Evolutionary conservation across 2,329 filamentous ascomycete species (phyloP).

Genomic region (Fusarium nanum): DNA sequence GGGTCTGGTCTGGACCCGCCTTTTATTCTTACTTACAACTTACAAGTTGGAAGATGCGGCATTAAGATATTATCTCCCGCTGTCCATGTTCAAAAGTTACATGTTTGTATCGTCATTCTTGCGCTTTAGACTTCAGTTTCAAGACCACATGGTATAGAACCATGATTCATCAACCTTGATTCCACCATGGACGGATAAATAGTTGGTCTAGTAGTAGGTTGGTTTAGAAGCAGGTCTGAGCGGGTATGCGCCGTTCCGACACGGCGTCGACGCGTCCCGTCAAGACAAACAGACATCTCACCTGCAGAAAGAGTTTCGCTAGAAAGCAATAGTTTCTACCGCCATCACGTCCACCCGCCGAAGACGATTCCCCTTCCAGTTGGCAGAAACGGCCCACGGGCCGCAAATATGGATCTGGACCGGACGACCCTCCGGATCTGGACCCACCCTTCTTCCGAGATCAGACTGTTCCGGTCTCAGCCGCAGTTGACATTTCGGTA

Average conservation of each 20-base stretch:
- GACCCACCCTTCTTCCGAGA: conserved; percentile 23
- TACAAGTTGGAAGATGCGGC: conserved; percentile 1
- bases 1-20: conserved; percentile 11
- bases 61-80: conserved; percentile 14
- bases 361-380: conserved; percentile 1
- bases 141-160: conserved; percentile 24
- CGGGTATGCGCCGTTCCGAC: conserved; percentile 39
- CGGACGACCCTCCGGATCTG: not conserved
- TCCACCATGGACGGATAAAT: not conserved
- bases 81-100: not conserved
- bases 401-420: conserved; percentile 36
- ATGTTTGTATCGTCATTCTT: conserved; percentile 17
- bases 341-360: not conserved
- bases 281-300: not conserved
- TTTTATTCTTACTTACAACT: not conserved
- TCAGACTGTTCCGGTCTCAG: conserved; percentile 8
- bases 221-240: not conserved
- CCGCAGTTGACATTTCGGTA: not conserved
- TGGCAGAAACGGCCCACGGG: conserved; percentile 11
- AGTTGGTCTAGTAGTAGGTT: not conserved
- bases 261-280: conserved; percentile 34
- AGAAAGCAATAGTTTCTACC: conserved; percentile 12
- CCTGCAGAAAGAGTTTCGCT: conserved; percentile 26
- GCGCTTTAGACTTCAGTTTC: conserved; percentile 1
- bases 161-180: conserved; percentile 31